Evolutionary conservation across 306 rosid genomes (phyloP), one percentile per base, ranked within the genome.

Genomic region (Clitoria ternatea): DNA sequence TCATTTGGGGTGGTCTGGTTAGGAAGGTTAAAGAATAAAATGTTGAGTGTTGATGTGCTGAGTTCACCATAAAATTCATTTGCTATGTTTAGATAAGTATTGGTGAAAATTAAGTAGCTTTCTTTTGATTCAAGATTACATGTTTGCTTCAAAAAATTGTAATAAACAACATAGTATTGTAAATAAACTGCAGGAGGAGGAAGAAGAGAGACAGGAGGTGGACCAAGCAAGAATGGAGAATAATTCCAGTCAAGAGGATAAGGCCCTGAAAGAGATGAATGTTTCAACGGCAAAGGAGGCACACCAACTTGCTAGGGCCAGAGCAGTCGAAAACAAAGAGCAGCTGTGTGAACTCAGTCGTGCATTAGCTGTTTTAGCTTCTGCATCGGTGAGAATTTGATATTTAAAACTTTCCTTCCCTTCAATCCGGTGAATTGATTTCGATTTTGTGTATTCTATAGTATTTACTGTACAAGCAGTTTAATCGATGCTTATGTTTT

Each of bases 331-430:
- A 81, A 85, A 89, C 82, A 86, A 90, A 76, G 98, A 89, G 79
- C 93, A 94, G 72, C 82, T 94, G 14, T 90, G 96, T 32, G 96
- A 94, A 81, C 65, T 94, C 74, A 94, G 98, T 72, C 92, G 95
- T 33, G 98, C 98, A 24, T 79, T 94, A 81, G 96, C 98, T 72
- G 92, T 94, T 80, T 85, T 94, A 81, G 90, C 98, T 74, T 90
- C 98, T 56, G 97, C 97, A 24, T 94, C 98, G 84, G 98, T 94
- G 87, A 94, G 93, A 68, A 78, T 56, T 59, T 66, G 54, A 65
- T 62, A 55, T 67, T 61, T 18, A 48, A 60, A 48, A 69, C 54
- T 35, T 74, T 66, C 19, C 29, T 35, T 57, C 54, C 29, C 64
- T 54, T 26, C 17, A 32, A 70, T 52, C 53, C 15, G 48, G 24